Conservation (phyloP, 2,329 filamentous ascomycete genomes). For the Bipolaris sorokiniana region DNA sequence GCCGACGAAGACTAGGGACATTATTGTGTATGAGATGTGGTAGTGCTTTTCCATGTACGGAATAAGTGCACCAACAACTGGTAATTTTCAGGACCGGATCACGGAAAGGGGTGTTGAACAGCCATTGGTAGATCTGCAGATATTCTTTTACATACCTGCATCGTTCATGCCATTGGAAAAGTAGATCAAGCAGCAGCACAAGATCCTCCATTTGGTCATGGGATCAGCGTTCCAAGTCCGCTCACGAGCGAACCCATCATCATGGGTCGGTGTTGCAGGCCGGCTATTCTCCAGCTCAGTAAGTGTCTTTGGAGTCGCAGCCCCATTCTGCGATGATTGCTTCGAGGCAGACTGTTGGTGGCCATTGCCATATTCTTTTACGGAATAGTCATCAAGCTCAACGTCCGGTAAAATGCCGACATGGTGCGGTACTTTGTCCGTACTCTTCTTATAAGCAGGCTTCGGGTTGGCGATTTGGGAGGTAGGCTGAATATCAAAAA, state of each 20-base stretch:
- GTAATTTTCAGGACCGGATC: slow-evolving; percentile 11
- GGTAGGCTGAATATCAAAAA: slow-evolving; percentile 53
- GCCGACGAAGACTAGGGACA: slow-evolving; percentile 81
- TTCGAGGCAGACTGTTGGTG: slow-evolving; percentile 24
- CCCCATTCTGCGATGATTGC: slow-evolving; percentile 15
- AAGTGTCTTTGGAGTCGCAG: slow-evolving; percentile 41
- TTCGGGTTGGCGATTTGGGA: slow-evolving; percentile 48
- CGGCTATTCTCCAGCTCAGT: slow-evolving; percentile 62
- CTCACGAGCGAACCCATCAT: slow-evolving; percentile 54
- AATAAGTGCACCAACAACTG: slow-evolving; percentile 74
- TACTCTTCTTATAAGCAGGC: slow-evolving; percentile 42
- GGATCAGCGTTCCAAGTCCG: slow-evolving; percentile 63
- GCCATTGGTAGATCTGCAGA: not conserved
- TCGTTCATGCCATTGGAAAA: slow-evolving; percentile 77
- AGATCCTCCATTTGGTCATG: slow-evolving; percentile 74
- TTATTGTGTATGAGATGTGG: slow-evolving; percentile 74
- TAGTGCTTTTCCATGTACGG: slow-evolving; percentile 82
- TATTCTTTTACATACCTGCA: slow-evolving; percentile 52
- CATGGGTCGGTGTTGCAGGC: slow-evolving; percentile 54
- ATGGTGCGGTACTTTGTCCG: slow-evolving; percentile 21
- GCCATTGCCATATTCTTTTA: slow-evolving; percentile 31
- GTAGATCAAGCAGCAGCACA: slow-evolving; percentile 68
- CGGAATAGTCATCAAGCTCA: slow-evolving; percentile 44
- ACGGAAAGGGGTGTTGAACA: not conserved
- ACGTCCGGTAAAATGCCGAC: slow-evolving; percentile 34